A percentile compares a stretch with the other conserved stretches of the same genome.
Evolutionary conservation across 2,329 filamentous ascomycete genomes (phyloP).

Genomic region (Curvularia eragrostidis): DNA sequence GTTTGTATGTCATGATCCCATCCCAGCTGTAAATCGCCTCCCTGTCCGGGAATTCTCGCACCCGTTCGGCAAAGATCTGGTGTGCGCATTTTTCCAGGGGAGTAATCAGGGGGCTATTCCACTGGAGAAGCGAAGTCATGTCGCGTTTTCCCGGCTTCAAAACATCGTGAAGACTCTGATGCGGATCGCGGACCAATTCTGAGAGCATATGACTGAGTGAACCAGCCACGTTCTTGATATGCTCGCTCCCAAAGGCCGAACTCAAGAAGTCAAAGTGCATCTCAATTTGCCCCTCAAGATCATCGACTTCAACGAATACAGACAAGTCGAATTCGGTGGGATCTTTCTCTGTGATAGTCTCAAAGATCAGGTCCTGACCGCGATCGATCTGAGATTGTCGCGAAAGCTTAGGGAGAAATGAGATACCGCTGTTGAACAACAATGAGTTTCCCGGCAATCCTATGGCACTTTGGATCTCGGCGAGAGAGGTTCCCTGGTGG

Average conservation of each 20-base stretch:
- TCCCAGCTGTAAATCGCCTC: neutral
- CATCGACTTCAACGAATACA: neutral
- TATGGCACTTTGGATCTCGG: neutral
- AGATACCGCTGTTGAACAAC: conserved; percentile 1
- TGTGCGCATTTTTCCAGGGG: neutral
- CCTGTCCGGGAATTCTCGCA: neutral
- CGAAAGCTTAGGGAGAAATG: conserved; percentile 2
- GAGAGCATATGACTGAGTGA: neutral
- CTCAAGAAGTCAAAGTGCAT: neutral
- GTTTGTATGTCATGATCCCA: neutral
- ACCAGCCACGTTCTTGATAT: neutral
- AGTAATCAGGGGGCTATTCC: neutral
- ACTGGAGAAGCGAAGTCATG: neutral
- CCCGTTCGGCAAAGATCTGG: neutral
- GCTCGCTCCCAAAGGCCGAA: neutral
- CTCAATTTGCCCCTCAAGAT: neutral
- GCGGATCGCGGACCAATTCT: neutral
- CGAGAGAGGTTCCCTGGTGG: neutral
- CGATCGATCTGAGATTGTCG: conserved; percentile 1
- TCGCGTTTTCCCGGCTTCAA: neutral
- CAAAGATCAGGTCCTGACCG: conserved; percentile 1
- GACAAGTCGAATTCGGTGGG: neutral
- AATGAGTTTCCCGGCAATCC: neutral
- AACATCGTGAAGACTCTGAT: neutral
- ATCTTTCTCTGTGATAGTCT: neutral